Base-by-base conservation (phyloP, 2,329 filamentous ascomycete genomes). In the Aureobasidium sp. region DNA sequence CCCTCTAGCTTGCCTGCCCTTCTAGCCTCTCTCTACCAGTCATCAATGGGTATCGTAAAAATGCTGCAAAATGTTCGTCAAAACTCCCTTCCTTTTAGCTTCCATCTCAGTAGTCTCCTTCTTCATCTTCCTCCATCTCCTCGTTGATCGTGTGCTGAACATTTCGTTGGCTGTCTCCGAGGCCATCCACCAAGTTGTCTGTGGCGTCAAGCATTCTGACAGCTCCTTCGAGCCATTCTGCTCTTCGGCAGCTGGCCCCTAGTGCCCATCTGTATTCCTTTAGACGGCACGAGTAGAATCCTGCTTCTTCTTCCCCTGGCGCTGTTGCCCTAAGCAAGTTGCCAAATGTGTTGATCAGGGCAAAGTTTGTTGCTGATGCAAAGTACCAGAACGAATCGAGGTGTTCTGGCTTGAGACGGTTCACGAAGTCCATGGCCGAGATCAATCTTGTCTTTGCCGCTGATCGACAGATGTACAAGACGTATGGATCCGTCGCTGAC, bases 351-450 rank as follows among this genome's bases (percentile, higher is more conserved):
- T 91, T 92, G 69, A 97, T 96, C 12, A 97, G 81, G 0, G 93
- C 92, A 75, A 97, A 97, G 75, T 96, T 96, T 41, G 89, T 89
- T 70, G 91, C 90, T 44, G 88, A 90, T 1, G 89, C 87, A 71
- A 92, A 93, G 72, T 89, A 92, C 93, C 93, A 97, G 76, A 97
- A 97, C 0, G 90, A 84, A n/a, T 88, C 86, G 34, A 97, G 82
- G 69, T 97, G 92, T 39, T 87, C 85, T 0, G 91, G 90, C 48
- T 89, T 91, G 36, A 97, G 83, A 0, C 93, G 87, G 75, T 97
- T 97, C 69, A 96, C 91, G 75, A 97, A 96, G 73, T 97, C 93
- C 89, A 97, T 96, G 66, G 92, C 91, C 25, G 90, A 95, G 71
- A 97, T 96, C 37, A 97, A 82, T 6, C 93, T 88, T 0, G 93